Evolutionary conservation across 768 basidiomycete species (phyloP).

Genomic region (Pulveroboletus sp.): DNA sequence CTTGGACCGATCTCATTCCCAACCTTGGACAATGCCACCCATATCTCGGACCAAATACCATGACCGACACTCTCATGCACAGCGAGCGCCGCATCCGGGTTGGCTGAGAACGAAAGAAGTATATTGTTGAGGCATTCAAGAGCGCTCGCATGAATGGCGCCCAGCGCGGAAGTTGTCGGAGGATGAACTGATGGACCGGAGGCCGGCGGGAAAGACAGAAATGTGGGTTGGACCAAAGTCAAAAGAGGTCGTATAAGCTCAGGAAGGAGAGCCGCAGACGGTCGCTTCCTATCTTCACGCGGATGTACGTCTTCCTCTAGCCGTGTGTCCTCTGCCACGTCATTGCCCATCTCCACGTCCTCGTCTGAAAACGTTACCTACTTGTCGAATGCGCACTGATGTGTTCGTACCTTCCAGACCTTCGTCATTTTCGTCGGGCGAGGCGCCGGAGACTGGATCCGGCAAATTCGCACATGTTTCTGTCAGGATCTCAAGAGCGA

Average conservation of each 20-base stretch:
- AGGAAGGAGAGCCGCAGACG: constrained; percentile 39
- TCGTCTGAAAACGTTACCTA: constrained; percentile 38
- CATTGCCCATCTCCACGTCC: constrained; percentile 38
- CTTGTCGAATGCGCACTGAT: constrained; percentile 8
- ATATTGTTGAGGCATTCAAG: constrained; percentile 90
- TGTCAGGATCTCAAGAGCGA: constrained; percentile 86
- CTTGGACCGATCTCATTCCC: constrained; percentile 58
- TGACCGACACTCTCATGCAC: constrained; percentile 46
- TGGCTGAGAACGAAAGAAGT: constrained; percentile 64
- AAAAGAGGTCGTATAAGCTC: constrained; percentile 66
- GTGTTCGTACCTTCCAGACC: constrained; percentile 34
- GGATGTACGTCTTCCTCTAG: constrained; percentile 18
- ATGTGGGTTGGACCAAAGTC: constrained; percentile 65
- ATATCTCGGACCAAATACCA: constrained; percentile 60
- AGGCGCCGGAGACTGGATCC: constrained; percentile 52
- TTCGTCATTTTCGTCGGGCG: constrained; percentile 31
- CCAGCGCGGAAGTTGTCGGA: constrained; percentile 81
- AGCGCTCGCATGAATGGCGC: constrained; percentile 78
- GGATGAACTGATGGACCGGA: constrained; percentile 70
- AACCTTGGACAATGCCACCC: constrained; percentile 55
- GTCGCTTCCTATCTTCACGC: constrained; percentile 27
- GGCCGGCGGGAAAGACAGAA: constrained; percentile 77
- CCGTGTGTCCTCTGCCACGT: constrained; percentile 21
- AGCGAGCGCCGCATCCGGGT: constrained; percentile 37
- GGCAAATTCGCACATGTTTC: constrained; percentile 84